Evolutionary conservation across 2,329 filamentous ascomycete genomes (phyloP).

Genomic region (Orbilia oligospora): DNA sequence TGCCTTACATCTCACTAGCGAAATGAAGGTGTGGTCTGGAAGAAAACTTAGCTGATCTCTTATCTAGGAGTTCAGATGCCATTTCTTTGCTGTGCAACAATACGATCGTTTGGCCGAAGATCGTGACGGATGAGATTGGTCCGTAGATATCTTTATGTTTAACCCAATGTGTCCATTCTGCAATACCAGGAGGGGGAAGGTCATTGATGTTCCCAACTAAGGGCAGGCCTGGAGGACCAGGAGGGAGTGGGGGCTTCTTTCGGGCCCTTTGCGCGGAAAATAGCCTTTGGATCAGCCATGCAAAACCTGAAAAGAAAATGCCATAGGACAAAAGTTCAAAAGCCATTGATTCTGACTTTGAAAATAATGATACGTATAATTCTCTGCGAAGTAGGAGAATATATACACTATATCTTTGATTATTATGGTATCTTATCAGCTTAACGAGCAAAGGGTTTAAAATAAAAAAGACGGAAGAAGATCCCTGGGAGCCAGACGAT

Average conservation of each 20-base stretch:
- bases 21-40: slow-evolving; percentile 66
- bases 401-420: too few species aligned
- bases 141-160: slow-evolving; percentile 67
- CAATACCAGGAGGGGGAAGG: slow-evolving; percentile 64
- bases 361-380: too few species aligned
- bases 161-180: slow-evolving; percentile 68
- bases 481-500: too few species aligned
- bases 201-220: slow-evolving; percentile 66
- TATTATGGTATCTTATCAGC: too few species aligned
- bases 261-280: too few species aligned
- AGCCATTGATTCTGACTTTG: too few species aligned
- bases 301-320: too few species aligned
- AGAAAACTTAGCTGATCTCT: slow-evolving; percentile 67
- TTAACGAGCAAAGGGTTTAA: too few species aligned
- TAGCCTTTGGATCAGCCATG: too few species aligned
- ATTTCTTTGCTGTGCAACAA: slow-evolving; percentile 67
- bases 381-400: too few species aligned
- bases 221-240: slow-evolving; percentile 52
- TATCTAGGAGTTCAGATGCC: slow-evolving; percentile 68
- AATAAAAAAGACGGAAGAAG: too few species aligned
- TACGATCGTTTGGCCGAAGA: slow-evolving; percentile 67
- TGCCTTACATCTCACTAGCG: slow-evolving; percentile 44
- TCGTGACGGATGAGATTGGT: slow-evolving; percentile 68
- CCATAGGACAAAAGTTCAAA: too few species aligned
- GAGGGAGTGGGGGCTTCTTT: slow-evolving; percentile 29